phyloP scores from a whole-genome alignment of 2,329 filamentous ascomycete genomes.

The Cryphonectria naterciae region DNA sequence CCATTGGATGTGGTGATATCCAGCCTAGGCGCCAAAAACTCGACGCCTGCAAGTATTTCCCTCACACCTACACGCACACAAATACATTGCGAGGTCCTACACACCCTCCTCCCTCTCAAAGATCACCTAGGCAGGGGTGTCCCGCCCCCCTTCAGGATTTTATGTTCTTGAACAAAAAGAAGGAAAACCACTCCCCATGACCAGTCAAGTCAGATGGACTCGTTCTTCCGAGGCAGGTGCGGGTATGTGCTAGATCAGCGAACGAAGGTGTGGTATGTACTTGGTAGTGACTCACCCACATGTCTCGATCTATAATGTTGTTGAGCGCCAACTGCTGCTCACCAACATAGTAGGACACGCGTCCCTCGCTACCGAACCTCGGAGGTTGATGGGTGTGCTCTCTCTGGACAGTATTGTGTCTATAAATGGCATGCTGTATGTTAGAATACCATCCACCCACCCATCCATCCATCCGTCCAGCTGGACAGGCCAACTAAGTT shows the following conservation, averaged over 20 bases:
- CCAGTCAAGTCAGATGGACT: not conserved
- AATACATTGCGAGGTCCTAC: not conserved
- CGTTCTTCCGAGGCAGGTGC: conserved; percentile 13
- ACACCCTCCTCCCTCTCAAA: not conserved
- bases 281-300: not conserved
- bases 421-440: conserved; percentile 7
- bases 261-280: not conserved
- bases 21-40: not conserved
- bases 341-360: not conserved
- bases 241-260: conserved; percentile 20
- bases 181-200: not conserved
- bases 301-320: conserved; percentile 9
- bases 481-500: not conserved
- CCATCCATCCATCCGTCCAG: not conserved
- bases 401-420: not conserved
- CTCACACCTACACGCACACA: not conserved
- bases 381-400: not conserved
- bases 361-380: not conserved
- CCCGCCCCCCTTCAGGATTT: too few relatives aligned
- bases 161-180: not conserved
- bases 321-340: conserved; percentile 18
- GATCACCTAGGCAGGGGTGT: not conserved
- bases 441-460: not conserved
- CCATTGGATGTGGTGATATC: not conserved
- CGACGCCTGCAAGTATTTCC: not conserved